Evolutionary conservation across 768 basidiomycete species (phyloP), one percentile per base, ranked within the genome.

Genomic region (Suillus clintonianus): DNA sequence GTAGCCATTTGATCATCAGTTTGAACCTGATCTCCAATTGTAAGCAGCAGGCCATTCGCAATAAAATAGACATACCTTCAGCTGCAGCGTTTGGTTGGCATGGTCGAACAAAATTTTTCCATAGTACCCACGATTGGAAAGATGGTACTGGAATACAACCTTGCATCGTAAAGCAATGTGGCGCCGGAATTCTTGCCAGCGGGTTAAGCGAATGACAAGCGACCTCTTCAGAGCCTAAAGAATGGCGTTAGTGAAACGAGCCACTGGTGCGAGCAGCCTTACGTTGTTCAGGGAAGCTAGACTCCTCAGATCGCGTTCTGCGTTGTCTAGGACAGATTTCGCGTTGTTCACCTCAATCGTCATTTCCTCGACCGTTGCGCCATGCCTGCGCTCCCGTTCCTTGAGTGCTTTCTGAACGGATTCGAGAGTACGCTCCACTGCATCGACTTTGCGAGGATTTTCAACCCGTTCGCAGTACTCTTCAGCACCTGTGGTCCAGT

Each of bases 91-190:
- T n/a, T 82, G 81, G 10, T 78, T 75, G 22, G 79, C 76, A 71
- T 98, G 97, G 69, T 97, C 86, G 71, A 99, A 97, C 15, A 90
- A 73, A 22, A 98, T 88, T 75, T 94, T 93, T 61, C 95, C 95
- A 67, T 85, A 91, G 79, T 95, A 95, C 8, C 92, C 94, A 69
- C 97, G 91, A 66, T 90, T 85, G 14, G 88, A 87, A 22, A 97
- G 86, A 73, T 96, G 89, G 69, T 83, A 88, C 22, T 86, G 83
- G 80, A 98, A 97, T 45, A 91, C 86, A 34, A 89, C 80, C 70
- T 92, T 89, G 86, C 92, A 91, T 17, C 93, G 87, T 34, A 94
- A 80, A n/a, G 94, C 91, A 66, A 95, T 95, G 70, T 94, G 90
- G 11, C 87, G 83, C 59, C 96, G 86, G 81, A 96, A 96, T 62